These are phyloP conservation scores for Candida endomychidarum DNA, from an alignment of 805 yeast species.

Conservation along the genomic window DNA sequence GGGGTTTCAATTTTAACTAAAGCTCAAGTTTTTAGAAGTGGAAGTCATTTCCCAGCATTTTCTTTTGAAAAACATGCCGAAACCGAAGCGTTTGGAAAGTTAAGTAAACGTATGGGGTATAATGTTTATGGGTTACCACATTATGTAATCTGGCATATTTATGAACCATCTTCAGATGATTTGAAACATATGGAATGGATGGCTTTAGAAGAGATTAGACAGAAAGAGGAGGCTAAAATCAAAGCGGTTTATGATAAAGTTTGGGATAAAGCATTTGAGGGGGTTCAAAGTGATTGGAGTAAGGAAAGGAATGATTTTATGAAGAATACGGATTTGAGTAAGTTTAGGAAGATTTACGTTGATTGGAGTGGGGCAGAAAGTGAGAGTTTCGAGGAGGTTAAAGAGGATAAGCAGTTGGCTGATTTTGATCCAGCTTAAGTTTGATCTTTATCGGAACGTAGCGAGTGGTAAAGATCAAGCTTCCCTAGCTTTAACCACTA, in stretches of 20 bases:
- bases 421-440: conserved; percentile 38
- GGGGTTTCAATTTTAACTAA: conserved; percentile 92
- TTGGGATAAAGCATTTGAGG: conserved; percentile 78
- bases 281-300: conserved; percentile 70
- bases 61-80: conserved; percentile 96
- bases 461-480: too few relatives aligned
- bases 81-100: conserved; percentile 94
- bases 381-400: conserved; percentile 26
- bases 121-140: conserved; percentile 89
- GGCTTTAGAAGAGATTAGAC: conserved; percentile 75
- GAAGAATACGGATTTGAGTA: conserved; percentile 70
- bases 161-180: conserved; percentile 94
- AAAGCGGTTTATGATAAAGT: conserved; percentile 65
- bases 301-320: conserved; percentile 68
- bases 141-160: conserved; percentile 94
- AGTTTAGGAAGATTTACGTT: conserved; percentile 49
- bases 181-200: conserved; percentile 81
- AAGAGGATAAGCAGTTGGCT: conserved; percentile 35
- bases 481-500: too few relatives aligned
- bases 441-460: too few relatives aligned
- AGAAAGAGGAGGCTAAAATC: conserved; percentile 59
- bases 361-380: conserved; percentile 71
- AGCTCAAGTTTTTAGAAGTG: conserved; percentile 81
- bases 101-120: conserved; percentile 83
- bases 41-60: conserved; percentile 95